Percentiles rank a stretch among this genome's conserved stretches.
Conservation (phyloP, 257 asterid genomes). For the Nicotiana sylvestris region DNA sequence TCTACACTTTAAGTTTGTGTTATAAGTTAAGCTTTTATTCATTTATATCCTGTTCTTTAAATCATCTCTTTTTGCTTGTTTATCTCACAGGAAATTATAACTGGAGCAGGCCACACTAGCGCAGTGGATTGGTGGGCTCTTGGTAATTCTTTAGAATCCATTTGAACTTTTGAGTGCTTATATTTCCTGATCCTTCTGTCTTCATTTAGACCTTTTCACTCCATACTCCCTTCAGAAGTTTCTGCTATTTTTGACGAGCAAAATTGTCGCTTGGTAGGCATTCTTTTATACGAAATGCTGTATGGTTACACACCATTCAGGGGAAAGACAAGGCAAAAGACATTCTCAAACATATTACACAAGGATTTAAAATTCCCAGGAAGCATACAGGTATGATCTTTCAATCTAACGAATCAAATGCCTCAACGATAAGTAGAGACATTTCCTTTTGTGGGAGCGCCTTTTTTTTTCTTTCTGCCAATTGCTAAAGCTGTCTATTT, state of each 20-base stretch:
- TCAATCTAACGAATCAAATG: background rate
- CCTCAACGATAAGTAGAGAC: background rate
- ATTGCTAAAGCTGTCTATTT: background rate
- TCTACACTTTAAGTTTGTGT: background rate
- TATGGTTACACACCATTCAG: conserved; percentile 95
- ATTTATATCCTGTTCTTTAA: background rate
- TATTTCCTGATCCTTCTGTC: background rate
- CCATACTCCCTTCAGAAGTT: background rate
- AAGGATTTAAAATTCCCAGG: conserved; percentile 86
- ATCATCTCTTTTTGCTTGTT: background rate
- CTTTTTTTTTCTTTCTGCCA: background rate
- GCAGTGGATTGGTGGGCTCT: conserved; percentile 99
- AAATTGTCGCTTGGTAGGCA: conserved; percentile 43
- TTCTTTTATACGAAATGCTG: conserved; percentile 87
- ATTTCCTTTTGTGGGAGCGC: background rate
- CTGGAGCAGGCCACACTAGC: conserved; percentile 96
- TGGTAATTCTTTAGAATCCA: conserved; percentile 43
- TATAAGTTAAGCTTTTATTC: background rate
- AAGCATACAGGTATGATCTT: conserved; percentile 58
- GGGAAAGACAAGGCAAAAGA: conserved; percentile 98
- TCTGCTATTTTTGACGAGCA: background rate
- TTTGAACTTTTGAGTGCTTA: background rate
- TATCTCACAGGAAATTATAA: conserved; percentile 68
- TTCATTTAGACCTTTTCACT: background rate
- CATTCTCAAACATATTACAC: conserved; percentile 80